phyloP scores from a whole-genome alignment of 2,329 filamentous ascomycete genomes.

The Pezicula radicicola region DNA sequence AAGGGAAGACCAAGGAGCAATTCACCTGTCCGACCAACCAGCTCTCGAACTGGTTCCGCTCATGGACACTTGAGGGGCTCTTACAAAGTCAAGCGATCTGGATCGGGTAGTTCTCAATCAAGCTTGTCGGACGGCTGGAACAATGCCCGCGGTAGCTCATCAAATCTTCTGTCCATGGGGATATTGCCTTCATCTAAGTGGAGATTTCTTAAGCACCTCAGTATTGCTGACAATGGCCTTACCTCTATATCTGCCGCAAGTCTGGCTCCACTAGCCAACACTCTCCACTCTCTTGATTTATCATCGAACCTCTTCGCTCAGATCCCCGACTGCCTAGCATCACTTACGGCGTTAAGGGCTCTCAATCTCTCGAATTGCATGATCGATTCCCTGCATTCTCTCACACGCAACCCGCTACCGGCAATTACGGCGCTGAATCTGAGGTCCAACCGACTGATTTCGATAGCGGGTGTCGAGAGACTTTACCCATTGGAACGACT shows the following conservation, averaged over 20 bases:
- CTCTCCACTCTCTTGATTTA: conserved; percentile 86
- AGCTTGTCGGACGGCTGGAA: conserved; percentile 65
- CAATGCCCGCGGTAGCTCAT: conserved; percentile 66
- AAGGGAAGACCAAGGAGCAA: conserved; percentile 64
- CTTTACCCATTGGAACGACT: conserved; percentile 84
- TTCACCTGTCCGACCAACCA: conserved; percentile 75
- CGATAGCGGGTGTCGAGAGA: conserved; percentile 85
- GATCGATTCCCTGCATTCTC: conserved; percentile 90
- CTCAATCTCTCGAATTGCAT: conserved; percentile 95
- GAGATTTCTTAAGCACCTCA: conserved; percentile 90
- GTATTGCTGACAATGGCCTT: conserved; percentile 86
- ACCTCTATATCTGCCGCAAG: conserved; percentile 75
- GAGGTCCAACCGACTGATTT: conserved; percentile 80
- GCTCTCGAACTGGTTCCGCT: conserved; percentile 62
- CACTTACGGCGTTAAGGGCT: conserved; percentile 81
- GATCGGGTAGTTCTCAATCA: conserved; percentile 90
- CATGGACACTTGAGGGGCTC: conserved; percentile 61
- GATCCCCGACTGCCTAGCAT: conserved; percentile 86
- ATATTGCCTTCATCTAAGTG: conserved; percentile 84
- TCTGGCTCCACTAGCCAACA: conserved; percentile 79
- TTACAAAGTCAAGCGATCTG: conserved; percentile 79
- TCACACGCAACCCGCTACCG: conserved; percentile 81
- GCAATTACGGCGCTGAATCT: conserved; percentile 93
- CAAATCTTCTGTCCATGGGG: conserved; percentile 70
- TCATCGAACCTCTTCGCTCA: conserved; percentile 93